Conservation (phyloP, 2,329 filamentous ascomycete species). For the Aspergillus sp. region DNA sequence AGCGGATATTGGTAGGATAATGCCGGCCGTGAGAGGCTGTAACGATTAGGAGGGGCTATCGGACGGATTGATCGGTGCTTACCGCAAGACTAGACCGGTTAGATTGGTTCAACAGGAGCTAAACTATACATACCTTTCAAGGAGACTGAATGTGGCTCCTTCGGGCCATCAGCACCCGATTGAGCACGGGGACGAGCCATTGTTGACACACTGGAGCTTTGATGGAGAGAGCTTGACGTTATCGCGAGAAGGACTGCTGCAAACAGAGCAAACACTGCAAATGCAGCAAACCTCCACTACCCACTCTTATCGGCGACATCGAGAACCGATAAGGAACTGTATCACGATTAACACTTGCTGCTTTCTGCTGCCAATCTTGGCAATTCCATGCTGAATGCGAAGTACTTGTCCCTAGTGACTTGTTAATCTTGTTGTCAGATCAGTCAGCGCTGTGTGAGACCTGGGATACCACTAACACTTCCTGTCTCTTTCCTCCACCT, state of each 20-base stretch:
- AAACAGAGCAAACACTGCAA: slow-evolving; percentile 27
- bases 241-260: slow-evolving; percentile 9
- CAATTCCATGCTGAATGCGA: neutral
- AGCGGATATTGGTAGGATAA: slow-evolving; percentile 47
- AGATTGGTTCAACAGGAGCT: slow-evolving; percentile 8
- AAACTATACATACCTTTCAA: slow-evolving; percentile 59
- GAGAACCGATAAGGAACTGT: neutral
- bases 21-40: slow-evolving; percentile 72
- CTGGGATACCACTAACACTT: neutral
- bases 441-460: neutral
- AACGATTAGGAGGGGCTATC: slow-evolving; percentile 15
- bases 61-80: slow-evolving; percentile 17
- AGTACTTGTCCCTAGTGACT: too few species aligned
- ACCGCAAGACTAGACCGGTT: slow-evolving; percentile 41
- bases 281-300: slow-evolving; percentile 27
- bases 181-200: slow-evolving; percentile 46
- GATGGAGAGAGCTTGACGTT: slow-evolving; percentile 2
- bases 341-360: neutral
- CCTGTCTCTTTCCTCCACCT: neutral
- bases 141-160: slow-evolving; percentile 77
- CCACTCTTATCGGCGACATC: neutral
- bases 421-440: neutral
- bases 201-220: neutral
- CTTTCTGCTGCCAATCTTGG: neutral
- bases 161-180: slow-evolving; percentile 48